Percentiles rank a stretch among this genome's conserved stretches.
Evolutionary conservation across 192 early-diverging fungal genomes (phyloP).

Genomic region (Mortierella antarctica): DNA sequence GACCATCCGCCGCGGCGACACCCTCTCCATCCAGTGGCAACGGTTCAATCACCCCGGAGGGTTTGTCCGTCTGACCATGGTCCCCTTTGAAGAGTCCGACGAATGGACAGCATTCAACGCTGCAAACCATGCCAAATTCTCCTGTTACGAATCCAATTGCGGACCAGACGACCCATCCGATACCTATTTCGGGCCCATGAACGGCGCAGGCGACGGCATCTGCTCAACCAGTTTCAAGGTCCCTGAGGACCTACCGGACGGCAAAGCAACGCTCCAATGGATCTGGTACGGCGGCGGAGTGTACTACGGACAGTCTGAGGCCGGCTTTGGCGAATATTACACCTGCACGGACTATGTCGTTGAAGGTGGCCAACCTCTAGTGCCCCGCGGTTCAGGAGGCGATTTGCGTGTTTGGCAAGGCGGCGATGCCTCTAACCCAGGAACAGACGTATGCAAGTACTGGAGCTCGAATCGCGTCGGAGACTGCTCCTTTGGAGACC

Average conservation of each 20-base stretch:
- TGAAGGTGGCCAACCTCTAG: constrained; percentile 53
- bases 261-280: constrained; percentile 68
- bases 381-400: constrained; percentile 22
- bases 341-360: constrained; percentile 66
- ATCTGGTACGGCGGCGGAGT: constrained; percentile 72
- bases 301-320: constrained; percentile 64
- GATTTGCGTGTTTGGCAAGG: constrained; percentile 55
- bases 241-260: constrained; percentile 64
- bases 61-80: constrained; percentile 70
- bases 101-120: constrained; percentile 66
- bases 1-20: constrained; percentile 64
- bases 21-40: constrained; percentile 62
- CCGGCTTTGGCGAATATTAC: constrained; percentile 72
- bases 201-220: constrained; percentile 61
- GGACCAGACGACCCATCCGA: constrained; percentile 55
- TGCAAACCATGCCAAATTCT: constrained; percentile 60
- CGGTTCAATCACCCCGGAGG: constrained; percentile 73
- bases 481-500: constrained; percentile 66
- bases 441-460: constrained; percentile 69
- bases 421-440: constrained; percentile 65
- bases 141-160: constrained; percentile 71
- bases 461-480: constrained; percentile 71
- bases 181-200: constrained; percentile 59
- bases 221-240: constrained; percentile 63
- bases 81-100: constrained; percentile 68